Evolutionary conservation across 345 rosid species (phyloP), one percentile per base, ranked within the genome.

Genomic region (Acer negundo): DNA sequence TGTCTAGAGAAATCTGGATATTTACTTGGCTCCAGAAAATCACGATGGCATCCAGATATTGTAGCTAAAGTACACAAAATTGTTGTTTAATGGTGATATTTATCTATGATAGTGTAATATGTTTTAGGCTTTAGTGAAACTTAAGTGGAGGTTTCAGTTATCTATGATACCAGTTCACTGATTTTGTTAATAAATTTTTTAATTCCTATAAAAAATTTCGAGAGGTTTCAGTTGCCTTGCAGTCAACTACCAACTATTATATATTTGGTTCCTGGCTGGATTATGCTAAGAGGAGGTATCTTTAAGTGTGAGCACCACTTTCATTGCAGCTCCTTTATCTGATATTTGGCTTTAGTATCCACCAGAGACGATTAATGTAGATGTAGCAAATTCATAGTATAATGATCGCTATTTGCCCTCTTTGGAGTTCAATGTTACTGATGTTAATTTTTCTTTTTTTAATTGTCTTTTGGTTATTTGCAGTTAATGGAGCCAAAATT

Each of bases 401-500:
- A 19, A 58, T 28, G 40, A 5, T 15, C n/a, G 62, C 28, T 26
- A 38, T 66, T 17, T 74, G 15, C 9, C 78, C 63, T 67, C 15
- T 58, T 31, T 64, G 67, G 55, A 70, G 75, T 82, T 61, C 3
- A 31, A 28, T 73, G 67, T 67, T 40, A 64, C 82, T 85, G 78
- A 81, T 78, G 23, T 79, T 51, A 49, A 49, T 22, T n/a, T 75
- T 62, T 78, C 75, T 20, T 26, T 58, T 82, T 55, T 78, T 46
- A 12, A 20, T 64, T 62, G 40, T 73, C 46, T 74, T 70, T 22
- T 77, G 77, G 56, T 79, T 42, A 61, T 73, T 73, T 59, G 80
- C 94, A 94, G 98, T 79, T 91, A 80, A 86, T 88, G 42, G 99
- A 95, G 87, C 92, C 85, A 75, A 95, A 90, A 81, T 76, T 95